Evolutionary conservation across 1,284 basidiomycete species (phyloP).

Genomic region (Cystobasidiaceae sp.): DNA sequence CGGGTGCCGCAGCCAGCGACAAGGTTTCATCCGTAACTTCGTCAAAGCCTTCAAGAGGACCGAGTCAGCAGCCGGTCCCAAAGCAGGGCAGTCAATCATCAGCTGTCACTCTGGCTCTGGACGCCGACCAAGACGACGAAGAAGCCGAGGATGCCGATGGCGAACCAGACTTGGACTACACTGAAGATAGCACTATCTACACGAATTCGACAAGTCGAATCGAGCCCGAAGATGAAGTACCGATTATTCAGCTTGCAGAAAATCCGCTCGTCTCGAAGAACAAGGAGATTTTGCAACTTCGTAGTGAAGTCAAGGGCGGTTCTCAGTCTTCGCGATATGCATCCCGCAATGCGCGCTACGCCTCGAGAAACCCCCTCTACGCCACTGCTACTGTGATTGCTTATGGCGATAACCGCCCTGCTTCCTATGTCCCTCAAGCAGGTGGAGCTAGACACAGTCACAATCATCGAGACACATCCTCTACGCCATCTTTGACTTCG

Average conservation of each 20-base stretch:
- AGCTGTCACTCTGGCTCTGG: too few relatives aligned
- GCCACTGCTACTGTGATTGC: not conserved
- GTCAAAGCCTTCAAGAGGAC: too few relatives aligned
- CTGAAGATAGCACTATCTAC: too few relatives aligned
- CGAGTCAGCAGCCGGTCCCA: too few relatives aligned
- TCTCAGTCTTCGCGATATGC: not conserved
- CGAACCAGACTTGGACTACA: too few relatives aligned
- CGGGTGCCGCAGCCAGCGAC: not conserved
- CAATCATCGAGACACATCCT: not conserved
- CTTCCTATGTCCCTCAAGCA: not conserved
- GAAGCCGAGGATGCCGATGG: conserved; percentile 3
- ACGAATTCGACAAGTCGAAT: too few relatives aligned
- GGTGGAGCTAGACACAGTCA: not conserved
- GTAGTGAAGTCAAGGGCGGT: not conserved
- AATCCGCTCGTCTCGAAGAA: conserved; percentile 8
- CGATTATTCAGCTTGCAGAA: not conserved
- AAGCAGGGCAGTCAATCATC: too few relatives aligned
- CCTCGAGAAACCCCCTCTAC: conserved; percentile 9
- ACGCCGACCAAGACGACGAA: conserved; percentile 4
- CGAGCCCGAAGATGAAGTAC: not conserved
- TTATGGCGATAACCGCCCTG: not conserved
- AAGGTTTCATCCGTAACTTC: too few relatives aligned
- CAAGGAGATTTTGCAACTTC: not conserved
- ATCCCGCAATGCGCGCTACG: conserved; percentile 4
- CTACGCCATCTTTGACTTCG: not conserved